These are phyloP conservation scores for Pseudogymnoascus pannorum DNA, from an alignment of 2,329 filamentous ascomycete genomes.

Conservation along the genomic window DNA sequence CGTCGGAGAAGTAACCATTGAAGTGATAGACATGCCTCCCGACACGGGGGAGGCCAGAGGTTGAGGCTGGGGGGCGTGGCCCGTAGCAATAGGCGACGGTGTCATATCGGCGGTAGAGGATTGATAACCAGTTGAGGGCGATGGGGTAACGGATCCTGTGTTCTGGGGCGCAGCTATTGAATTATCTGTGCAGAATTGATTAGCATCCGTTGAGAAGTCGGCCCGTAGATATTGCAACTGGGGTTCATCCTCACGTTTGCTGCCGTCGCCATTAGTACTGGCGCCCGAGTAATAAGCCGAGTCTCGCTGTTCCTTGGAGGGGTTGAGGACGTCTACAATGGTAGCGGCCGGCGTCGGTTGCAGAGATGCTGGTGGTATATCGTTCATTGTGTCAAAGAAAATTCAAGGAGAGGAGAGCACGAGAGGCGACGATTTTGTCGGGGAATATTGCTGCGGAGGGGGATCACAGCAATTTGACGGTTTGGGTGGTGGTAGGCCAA, in stretches of 20 bases:
- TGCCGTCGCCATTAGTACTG: slow-evolving; percentile 32
- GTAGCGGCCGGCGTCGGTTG: slow-evolving; percentile 32
- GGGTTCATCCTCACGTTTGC: slow-evolving; percentile 39
- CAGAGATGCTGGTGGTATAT: not conserved
- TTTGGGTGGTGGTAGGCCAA: not conserved
- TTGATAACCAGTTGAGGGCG: slow-evolving; percentile 41
- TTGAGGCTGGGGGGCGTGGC: slow-evolving; percentile 41
- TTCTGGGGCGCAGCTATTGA: slow-evolving; percentile 35
- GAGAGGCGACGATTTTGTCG: not conserved
- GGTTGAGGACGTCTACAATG: slow-evolving; percentile 45
- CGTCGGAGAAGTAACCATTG: slow-evolving; percentile 53
- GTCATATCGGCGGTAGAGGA: slow-evolving; percentile 50
- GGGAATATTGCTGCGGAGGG: not conserved
- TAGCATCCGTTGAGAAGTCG: slow-evolving; percentile 8
- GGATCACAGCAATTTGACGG: not conserved
- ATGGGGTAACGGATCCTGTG: slow-evolving; percentile 33
- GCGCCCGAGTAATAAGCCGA: slow-evolving; percentile 46
- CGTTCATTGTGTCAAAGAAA: not conserved
- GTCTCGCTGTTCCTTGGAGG: slow-evolving; percentile 43
- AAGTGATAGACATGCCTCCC: slow-evolving; percentile 58
- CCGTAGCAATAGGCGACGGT: slow-evolving; percentile 47
- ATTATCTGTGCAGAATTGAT: slow-evolving; percentile 10
- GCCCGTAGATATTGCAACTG: slow-evolving; percentile 8
- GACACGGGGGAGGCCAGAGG: slow-evolving; percentile 46
- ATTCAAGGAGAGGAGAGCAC: not conserved